These are phyloP conservation scores for Flaveria ramosissima DNA, from an alignment of 129 eudicot genomes.

Conservation along the genomic window DNA sequence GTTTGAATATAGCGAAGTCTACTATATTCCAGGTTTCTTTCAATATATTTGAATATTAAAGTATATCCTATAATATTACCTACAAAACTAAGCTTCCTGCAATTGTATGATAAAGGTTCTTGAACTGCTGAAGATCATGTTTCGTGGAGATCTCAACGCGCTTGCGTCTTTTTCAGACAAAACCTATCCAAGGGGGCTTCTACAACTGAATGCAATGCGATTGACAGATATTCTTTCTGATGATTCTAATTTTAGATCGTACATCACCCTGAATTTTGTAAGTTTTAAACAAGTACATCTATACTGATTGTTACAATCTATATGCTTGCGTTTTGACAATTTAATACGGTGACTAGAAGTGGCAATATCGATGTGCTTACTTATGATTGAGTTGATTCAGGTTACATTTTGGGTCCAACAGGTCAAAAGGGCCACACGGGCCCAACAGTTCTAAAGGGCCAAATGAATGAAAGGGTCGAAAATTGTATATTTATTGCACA, in stretches of 20 bases:
- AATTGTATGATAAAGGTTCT: slow-evolving; percentile 60
- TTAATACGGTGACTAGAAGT: slow-evolving; percentile 6
- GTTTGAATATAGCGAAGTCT: slow-evolving; percentile 81
- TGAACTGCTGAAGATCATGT: slow-evolving; percentile 64
- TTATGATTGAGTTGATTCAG: slow-evolving; percentile 6
- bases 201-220: slow-evolving; percentile 93
- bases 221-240: slow-evolving; percentile 87
- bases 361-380: background rate
- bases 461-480: background rate
- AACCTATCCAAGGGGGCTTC: slow-evolving; percentile 67
- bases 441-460: background rate
- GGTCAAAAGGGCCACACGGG: background rate
- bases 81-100: slow-evolving; percentile 26
- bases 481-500: background rate
- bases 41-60: slow-evolving; percentile 8
- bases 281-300: slow-evolving; percentile 35
- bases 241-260: slow-evolving; percentile 92
- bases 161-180: slow-evolving; percentile 41
- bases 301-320: slow-evolving; percentile 9
- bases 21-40: slow-evolving; percentile 74
- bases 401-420: background rate
- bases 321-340: slow-evolving; percentile 25
- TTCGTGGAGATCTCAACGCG: slow-evolving; percentile 52
- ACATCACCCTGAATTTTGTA: slow-evolving; percentile 74
- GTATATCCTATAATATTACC: slow-evolving; percentile 7